phyloP scores from a whole-genome alignment of 23 red algal species.

The Gracilaria gracilis region DNA sequence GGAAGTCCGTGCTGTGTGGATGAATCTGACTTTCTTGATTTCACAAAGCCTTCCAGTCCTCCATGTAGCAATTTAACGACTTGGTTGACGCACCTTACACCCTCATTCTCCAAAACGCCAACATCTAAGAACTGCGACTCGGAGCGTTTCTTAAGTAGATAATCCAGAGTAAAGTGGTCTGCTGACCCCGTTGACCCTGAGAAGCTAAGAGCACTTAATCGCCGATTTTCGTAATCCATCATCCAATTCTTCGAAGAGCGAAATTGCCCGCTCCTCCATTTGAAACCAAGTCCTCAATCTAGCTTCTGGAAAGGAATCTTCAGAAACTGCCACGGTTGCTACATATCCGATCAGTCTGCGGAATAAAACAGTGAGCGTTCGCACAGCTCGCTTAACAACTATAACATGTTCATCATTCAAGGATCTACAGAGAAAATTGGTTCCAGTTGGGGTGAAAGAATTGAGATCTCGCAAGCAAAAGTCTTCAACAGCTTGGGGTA shows the following conservation, averaged over 20 bases:
- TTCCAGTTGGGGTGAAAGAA: constrained; percentile 48
- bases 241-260: constrained; percentile 44
- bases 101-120: constrained; percentile 37
- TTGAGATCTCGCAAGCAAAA: constrained; percentile 49
- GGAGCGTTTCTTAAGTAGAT: constrained; percentile 47
- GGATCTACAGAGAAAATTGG: constrained; percentile 35
- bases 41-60: constrained; percentile 54
- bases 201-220: constrained; percentile 72
- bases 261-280: constrained; percentile 59
- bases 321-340: constrained; percentile 35
- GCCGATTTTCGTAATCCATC: constrained; percentile 58
- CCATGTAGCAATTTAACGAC: constrained; percentile 46
- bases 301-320: constrained; percentile 44
- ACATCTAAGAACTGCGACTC: constrained; percentile 39
- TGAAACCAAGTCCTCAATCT: constrained; percentile 51
- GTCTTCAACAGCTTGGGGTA: constrained; percentile 62
- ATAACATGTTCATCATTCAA: constrained; percentile 60
- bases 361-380: constrained; percentile 60
- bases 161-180: constrained; percentile 78
- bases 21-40: not conserved
- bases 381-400: constrained; percentile 54
- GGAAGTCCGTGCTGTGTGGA: constrained; percentile 49
- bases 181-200: constrained; percentile 53
- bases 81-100: constrained; percentile 52
- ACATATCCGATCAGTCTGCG: constrained; percentile 66